These are phyloP conservation scores for Nissolia schottii DNA, from an alignment of 306 rosid genomes.

Conservation along the genomic window DNA sequence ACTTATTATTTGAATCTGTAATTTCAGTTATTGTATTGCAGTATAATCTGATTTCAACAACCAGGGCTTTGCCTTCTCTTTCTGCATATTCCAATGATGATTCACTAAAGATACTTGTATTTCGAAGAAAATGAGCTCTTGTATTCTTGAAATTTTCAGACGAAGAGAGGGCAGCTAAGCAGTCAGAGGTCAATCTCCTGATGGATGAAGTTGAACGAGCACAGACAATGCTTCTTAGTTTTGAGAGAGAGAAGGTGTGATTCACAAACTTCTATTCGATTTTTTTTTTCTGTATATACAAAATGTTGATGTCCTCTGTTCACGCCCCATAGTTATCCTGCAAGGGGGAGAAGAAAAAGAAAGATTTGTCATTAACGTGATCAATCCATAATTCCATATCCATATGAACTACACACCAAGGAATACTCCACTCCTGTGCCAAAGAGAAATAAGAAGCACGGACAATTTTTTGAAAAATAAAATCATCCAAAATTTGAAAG, in stretches of 20 bases:
- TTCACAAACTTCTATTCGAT: slow-evolving; percentile 8
- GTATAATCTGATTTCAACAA: neutral
- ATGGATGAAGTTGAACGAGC: slow-evolving; percentile 59
- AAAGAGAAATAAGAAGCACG: neutral
- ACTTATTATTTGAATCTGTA: slow-evolving; percentile 16
- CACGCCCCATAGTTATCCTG: too few relatives aligned
- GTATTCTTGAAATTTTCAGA: slow-evolving; percentile 42
- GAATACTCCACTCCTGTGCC: neutral
- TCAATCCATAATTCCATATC: neutral
- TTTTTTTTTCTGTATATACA: neutral
- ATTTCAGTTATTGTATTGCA: slow-evolving; percentile 3
- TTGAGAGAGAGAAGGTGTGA: slow-evolving; percentile 53
- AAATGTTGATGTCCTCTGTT: too few relatives aligned
- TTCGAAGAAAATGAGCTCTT: slow-evolving; percentile 5
- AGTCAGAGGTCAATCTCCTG: slow-evolving; percentile 84
- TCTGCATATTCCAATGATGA: slow-evolving; percentile 1
- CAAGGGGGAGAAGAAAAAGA: too few relatives aligned
- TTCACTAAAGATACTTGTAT: neutral
- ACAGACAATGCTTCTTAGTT: slow-evolving; percentile 45
- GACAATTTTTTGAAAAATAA: neutral
- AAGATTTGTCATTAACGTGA: neutral
- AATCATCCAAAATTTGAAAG: neutral
- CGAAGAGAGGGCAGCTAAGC: slow-evolving; percentile 86
- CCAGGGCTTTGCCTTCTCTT: neutral
- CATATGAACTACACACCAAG: neutral